Base-by-base conservation (phyloP, 495 filamentous ascomycete species). In the Penicillium mononematosum region DNA sequence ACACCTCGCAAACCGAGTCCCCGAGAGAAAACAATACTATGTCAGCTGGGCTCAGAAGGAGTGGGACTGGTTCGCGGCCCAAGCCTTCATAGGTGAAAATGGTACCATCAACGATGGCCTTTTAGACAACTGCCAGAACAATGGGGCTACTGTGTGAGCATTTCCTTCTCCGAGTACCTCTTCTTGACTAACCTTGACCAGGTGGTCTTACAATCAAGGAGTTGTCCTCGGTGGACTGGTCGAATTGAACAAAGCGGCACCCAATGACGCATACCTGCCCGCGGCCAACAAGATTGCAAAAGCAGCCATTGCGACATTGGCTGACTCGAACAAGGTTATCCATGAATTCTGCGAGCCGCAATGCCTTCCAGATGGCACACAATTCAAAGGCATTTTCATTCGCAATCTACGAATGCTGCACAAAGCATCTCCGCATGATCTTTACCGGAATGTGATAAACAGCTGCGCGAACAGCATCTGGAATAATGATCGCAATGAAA, bases 351-450 rank as follows among this genome's bases (percentile, higher is more conserved):
- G 85, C 60, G 88, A 90, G 63, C 85, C 84, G 0, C 66, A 67
- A 32, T 88, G 85, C 44, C 85, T 82, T 29, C 75, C 61, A 11
- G 81, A 88, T 58, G 85, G 79, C 1, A 71, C 76, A 10, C 86
- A 90, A 68, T 93, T 93, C 81, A 93, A 91, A 72, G 89, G 89
- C 31, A 79, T 89, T 19, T 91, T 91, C 64, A 82, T 90, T 62
- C 81, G 89, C 7, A 91, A 90, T 61, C 71, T 92, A 43, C 70
- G 74, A 25, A 75, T 78, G 31, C 64, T 92, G 55, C 78, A 89
- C 6, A 56, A 66, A 19, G 82, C 69, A 0, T 74, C 77, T 0
- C 82, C 83, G 5, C 65, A 83, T 29, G 70, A 78, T 10, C 62
- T 59, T 17, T 86, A 83, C 58, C 70, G 72, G 53, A 69, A 67